Conservation (phyloP, 257 asterid species). For the Nicotiana paniculata region DNA sequence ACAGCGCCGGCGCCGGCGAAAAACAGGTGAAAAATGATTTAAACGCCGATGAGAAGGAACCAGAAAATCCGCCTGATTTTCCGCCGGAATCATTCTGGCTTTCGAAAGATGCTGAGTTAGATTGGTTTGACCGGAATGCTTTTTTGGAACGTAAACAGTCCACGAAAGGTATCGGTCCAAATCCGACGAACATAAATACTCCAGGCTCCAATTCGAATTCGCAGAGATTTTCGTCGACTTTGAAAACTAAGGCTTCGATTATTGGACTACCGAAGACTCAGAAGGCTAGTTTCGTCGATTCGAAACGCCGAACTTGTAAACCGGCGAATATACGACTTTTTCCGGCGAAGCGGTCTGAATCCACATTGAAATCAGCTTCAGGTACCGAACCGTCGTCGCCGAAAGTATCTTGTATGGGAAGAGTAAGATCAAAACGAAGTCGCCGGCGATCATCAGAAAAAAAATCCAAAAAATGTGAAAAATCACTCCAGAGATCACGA, state of each 20-base stretch:
- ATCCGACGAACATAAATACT: conserved; percentile 22
- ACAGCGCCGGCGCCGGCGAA: conserved; percentile 12
- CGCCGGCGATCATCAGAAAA: conserved; percentile 46
- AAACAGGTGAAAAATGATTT: conserved; percentile 3
- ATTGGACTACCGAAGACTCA: conserved; percentile 76
- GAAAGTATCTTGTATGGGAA: conserved; percentile 89
- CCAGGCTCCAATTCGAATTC: conserved; percentile 40
- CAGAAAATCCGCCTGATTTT: conserved; percentile 30
- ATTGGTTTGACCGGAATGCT: conserved; percentile 83
- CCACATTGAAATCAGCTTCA: conserved; percentile 32
- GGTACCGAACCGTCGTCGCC: conserved; percentile 80
- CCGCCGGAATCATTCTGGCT: conserved; percentile 95
- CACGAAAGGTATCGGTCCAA: conserved; percentile 40
- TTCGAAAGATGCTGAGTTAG: conserved; percentile 77
- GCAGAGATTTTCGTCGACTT: conserved; percentile 41
- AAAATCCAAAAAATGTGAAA: conserved; percentile 31
- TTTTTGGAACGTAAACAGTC: conserved; percentile 72
- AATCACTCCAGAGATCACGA: conserved; percentile 22
- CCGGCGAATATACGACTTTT: conserved; percentile 44
- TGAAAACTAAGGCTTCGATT: conserved; percentile 52
- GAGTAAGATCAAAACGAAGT: conserved; percentile 76
- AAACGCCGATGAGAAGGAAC: conserved; percentile 12
- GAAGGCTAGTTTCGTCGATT: conserved; percentile 36
- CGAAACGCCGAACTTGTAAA: conserved; percentile 37
- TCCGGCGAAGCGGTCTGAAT: conserved; percentile 59